phyloP scores from a whole-genome alignment of 2,329 filamentous ascomycete species.

The Xylariaceae sp. region DNA sequence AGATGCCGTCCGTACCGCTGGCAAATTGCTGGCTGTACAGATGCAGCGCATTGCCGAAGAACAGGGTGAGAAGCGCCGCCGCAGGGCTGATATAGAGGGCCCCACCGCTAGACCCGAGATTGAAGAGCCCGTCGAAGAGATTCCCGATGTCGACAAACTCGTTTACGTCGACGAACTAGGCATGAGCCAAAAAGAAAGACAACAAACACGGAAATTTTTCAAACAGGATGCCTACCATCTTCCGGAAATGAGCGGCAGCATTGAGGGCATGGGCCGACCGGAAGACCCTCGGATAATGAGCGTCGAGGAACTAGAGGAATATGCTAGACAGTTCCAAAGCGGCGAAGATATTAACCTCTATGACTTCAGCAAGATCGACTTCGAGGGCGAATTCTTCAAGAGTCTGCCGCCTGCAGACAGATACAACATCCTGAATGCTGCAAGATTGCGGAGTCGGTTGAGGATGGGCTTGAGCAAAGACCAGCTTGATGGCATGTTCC shows the following conservation, averaged over 20 bases:
- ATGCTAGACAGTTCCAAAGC: constrained; percentile 84
- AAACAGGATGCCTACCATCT: constrained; percentile 96
- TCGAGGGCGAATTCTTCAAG: constrained; percentile 91
- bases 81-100: constrained; percentile 41
- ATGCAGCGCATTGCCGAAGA: constrained; percentile 90
- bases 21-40: constrained; percentile 86
- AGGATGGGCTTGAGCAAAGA: constrained; percentile 97
- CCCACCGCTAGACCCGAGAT: constrained; percentile 29
- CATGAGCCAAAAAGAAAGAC: constrained; percentile 73
- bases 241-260: constrained; percentile 74
- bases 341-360: constrained; percentile 90
- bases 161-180: constrained; percentile 90
- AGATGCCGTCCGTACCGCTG: constrained; percentile 87
- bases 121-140: constrained; percentile 60
- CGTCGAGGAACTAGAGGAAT: constrained; percentile 87
- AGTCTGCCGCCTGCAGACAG: constrained; percentile 85
- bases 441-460: constrained; percentile 78
- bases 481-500: constrained; percentile 94
- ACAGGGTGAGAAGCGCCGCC: constrained; percentile 64
- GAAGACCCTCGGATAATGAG: constrained; percentile 97
- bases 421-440: constrained; percentile 97
- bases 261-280: constrained; percentile 81
- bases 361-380: constrained; percentile 98
- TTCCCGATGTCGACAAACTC: constrained; percentile 65
- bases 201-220: constrained; percentile 71